phyloP scores from a whole-genome alignment of 345 rosid genomes.

The Acer campestre region DNA sequence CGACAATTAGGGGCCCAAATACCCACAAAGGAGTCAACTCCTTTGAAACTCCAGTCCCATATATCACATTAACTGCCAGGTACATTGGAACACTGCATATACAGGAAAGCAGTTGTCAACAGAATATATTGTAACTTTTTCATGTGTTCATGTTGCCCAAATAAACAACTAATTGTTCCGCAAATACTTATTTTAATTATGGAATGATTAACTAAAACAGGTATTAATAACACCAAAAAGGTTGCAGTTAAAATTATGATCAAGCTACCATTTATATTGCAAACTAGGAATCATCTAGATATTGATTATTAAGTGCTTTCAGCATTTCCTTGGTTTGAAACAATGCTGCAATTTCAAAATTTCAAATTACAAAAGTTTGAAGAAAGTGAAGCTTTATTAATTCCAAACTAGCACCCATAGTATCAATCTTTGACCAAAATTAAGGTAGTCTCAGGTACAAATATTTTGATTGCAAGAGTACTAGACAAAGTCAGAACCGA shows the following conservation, averaged over 20 bases:
- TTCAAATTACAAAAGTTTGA: slow-evolving; percentile 6
- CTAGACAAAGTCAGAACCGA: background rate
- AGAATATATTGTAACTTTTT: background rate
- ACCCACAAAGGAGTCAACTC: slow-evolving; percentile 86
- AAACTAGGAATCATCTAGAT: background rate
- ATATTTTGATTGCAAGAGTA: background rate
- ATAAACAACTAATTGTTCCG: background rate
- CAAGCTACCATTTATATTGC: background rate
- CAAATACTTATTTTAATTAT: background rate
- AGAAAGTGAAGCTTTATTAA: background rate
- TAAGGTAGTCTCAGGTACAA: background rate
- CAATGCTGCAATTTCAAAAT: background rate
- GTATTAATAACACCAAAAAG: background rate
- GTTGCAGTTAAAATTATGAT: slow-evolving; percentile 1
- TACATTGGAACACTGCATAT: slow-evolving; percentile 69
- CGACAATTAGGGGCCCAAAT: slow-evolving; percentile 69
- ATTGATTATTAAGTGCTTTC: background rate
- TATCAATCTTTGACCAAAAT: background rate
- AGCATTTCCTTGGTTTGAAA: background rate
- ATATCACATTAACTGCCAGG: slow-evolving; percentile 56
- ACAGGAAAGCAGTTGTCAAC: slow-evolving; percentile 23
- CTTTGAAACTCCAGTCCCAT: slow-evolving; percentile 79
- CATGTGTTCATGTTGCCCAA: background rate
- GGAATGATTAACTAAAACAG: background rate
- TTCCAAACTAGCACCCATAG: background rate